These are phyloP conservation scores for Pisolithus thermaeus DNA, from an alignment of 1,284 basidiomycete genomes.

Conservation along the genomic window DNA sequence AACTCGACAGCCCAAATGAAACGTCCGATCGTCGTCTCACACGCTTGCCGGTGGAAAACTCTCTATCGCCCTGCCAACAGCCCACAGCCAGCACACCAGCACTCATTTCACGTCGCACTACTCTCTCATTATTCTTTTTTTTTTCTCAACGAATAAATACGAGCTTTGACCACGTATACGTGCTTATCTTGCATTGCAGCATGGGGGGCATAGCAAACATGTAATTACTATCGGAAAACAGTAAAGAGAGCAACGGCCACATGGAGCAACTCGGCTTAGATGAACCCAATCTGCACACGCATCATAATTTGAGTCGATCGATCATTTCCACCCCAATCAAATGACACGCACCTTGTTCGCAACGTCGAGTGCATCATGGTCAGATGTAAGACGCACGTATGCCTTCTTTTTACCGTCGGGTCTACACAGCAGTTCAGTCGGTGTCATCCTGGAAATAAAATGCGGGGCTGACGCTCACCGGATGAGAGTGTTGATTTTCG, in stretches of 20 bases:
- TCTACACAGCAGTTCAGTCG: constrained; percentile 36
- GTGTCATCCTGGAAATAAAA: neutral
- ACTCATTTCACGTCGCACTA: no score
- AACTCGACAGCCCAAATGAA: neutral
- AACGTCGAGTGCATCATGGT: constrained; percentile 97
- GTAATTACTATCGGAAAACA: neutral
- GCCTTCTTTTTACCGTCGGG: constrained; percentile 99
- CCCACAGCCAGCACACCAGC: no score
- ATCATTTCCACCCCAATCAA: neutral
- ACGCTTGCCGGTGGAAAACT: neutral
- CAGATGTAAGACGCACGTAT: constrained; percentile 90
- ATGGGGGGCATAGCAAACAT: constrained; percentile 8
- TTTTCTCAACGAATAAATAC: no score
- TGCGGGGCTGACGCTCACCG: constrained; percentile 48
- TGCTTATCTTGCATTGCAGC: constrained; percentile 8
- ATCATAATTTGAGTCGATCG: constrained; percentile 6
- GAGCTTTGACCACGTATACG: neutral
- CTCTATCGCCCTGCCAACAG: neutral
- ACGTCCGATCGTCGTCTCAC: neutral
- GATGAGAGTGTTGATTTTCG: constrained; percentile 97
- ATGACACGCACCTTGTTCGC: constrained; percentile 83
- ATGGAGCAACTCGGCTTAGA: constrained; percentile 40
- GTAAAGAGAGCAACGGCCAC: neutral
- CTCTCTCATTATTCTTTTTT: no score
- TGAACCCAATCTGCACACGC: constrained; percentile 69